Conservation (phyloP, 2,329 filamentous ascomycete genomes). For the Pseudocercospora fijiensis region DNA sequence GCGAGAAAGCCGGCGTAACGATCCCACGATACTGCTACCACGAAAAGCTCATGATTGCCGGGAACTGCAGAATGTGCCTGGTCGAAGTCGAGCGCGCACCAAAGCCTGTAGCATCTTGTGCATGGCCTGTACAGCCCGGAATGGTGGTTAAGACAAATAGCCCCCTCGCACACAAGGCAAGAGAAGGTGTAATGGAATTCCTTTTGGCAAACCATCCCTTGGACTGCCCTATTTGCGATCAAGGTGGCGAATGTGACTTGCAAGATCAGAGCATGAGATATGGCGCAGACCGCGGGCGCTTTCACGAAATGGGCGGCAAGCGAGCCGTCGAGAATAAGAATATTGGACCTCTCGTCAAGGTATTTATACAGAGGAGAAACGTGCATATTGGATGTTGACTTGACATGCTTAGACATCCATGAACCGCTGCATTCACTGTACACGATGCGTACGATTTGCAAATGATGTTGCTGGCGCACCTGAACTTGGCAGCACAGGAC, state of each 20-base stretch:
- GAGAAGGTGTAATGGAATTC: slow-evolving; percentile 99
- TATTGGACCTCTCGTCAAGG: slow-evolving; percentile 92
- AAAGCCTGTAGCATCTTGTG: slow-evolving; percentile 96
- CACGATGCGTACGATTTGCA: slow-evolving; percentile 93
- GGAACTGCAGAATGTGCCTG: slow-evolving; percentile 99
- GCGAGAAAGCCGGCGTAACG: slow-evolving; percentile 91
- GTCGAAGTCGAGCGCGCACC: slow-evolving; percentile 96
- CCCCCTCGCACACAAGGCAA: slow-evolving; percentile 91
- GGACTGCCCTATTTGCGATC: slow-evolving; percentile 96
- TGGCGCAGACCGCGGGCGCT: slow-evolving; percentile 89
- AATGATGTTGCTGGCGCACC: slow-evolving; percentile 96
- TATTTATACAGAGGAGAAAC: slow-evolving; percentile 28
- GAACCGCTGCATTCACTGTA: slow-evolving; percentile 99
- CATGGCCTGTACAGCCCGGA: slow-evolving; percentile 96
- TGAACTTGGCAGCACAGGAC: slow-evolving; percentile 88
- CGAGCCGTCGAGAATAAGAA: slow-evolving; percentile 99
- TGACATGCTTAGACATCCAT: slow-evolving; percentile 72
- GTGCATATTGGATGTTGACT: slow-evolving; percentile 5
- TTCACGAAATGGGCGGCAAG: slow-evolving; percentile 94
- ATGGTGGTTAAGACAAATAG: slow-evolving; percentile 99
- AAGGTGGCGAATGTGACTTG: slow-evolving; percentile 97
- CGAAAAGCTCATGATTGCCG: slow-evolving; percentile 99
- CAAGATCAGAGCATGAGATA: slow-evolving; percentile 99
- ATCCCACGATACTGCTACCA: slow-evolving; percentile 98
- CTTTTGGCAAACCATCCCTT: slow-evolving; percentile 92